phyloP scores from a whole-genome alignment of 169 alveolate species.

The Eimeria acervulina region DNA sequence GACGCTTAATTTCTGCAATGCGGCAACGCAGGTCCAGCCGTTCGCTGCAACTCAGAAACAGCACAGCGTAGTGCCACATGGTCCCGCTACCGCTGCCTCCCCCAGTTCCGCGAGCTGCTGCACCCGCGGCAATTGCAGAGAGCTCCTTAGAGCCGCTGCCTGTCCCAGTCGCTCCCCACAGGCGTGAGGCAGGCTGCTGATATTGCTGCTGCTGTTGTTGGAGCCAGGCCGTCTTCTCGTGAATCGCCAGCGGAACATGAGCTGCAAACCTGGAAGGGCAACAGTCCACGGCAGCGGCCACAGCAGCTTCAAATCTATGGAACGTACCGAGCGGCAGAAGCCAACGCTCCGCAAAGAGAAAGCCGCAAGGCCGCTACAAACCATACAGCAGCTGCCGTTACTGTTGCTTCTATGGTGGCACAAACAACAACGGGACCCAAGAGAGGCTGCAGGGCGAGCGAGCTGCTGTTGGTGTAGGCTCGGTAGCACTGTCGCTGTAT shows the following conservation, averaged over 20 bases:
- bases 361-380: constrained; percentile 50
- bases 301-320: constrained; percentile 33
- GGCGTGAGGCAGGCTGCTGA: constrained; percentile 39
- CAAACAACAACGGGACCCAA: constrained; percentile 27
- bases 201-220: constrained; percentile 55
- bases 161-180: constrained; percentile 29
- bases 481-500: constrained; percentile 53
- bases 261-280: constrained; percentile 63
- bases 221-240: constrained; percentile 68
- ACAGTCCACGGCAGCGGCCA: constrained; percentile 47
- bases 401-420: constrained; percentile 11
- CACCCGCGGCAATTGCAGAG: background rate
- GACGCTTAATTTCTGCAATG: constrained; percentile 66
- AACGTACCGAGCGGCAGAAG: background rate
- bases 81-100: background rate
- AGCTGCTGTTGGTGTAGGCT: constrained; percentile 37
- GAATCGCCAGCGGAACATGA: constrained; percentile 48
- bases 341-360: background rate
- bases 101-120: background rate
- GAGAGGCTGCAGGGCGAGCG: constrained; percentile 19
- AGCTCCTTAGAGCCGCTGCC: background rate
- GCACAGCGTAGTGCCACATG: constrained; percentile 68
- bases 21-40: constrained; percentile 71
- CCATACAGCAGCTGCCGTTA: constrained; percentile 37
- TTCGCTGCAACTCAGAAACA: constrained; percentile 50